These are phyloP conservation scores for Apophysomyces trapeziformis DNA, from an alignment of 371 early-diverging fungal species.

Conservation along the genomic window DNA sequence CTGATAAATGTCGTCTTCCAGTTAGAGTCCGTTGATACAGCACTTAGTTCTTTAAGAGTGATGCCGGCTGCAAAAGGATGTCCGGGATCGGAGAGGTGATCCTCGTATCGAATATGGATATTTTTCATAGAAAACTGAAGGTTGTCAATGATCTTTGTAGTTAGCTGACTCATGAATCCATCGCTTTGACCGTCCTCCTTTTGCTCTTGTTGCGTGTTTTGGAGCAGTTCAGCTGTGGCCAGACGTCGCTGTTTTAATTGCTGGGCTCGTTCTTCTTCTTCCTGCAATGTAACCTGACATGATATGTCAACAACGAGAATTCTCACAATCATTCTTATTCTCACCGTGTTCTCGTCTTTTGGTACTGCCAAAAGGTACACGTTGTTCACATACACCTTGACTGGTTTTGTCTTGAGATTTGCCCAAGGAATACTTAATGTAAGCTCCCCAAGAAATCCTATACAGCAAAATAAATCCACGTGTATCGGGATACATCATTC, in stretches of 20 bases:
- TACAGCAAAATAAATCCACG: neutral
- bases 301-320: neutral
- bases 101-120: slow-evolving; percentile 89
- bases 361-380: slow-evolving; percentile 90
- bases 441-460: slow-evolving; percentile 92
- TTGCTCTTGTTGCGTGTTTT: slow-evolving; percentile 52
- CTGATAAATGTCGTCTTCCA: slow-evolving; percentile 77
- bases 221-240: slow-evolving; percentile 77
- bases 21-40: slow-evolving; percentile 78
- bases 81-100: slow-evolving; percentile 66
- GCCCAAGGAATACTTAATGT: slow-evolving; percentile 95
- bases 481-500: neutral
- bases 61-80: slow-evolving; percentile 79
- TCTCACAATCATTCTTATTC: neutral
- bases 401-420: slow-evolving; percentile 93
- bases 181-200: slow-evolving; percentile 61
- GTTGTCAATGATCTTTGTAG: slow-evolving; percentile 86
- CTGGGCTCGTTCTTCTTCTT: slow-evolving; percentile 84
- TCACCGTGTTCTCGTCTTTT: slow-evolving; percentile 73
- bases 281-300: slow-evolving; percentile 55
- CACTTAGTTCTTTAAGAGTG: slow-evolving; percentile 79
- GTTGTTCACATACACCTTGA: slow-evolving; percentile 86
- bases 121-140: slow-evolving; percentile 86
- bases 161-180: slow-evolving; percentile 68
- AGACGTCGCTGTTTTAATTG: slow-evolving; percentile 82